Evolutionary conservation across 306 rosid genomes (phyloP), one percentile per base, ranked within the genome.

Genomic region (Fragaria nilgerrensis): DNA sequence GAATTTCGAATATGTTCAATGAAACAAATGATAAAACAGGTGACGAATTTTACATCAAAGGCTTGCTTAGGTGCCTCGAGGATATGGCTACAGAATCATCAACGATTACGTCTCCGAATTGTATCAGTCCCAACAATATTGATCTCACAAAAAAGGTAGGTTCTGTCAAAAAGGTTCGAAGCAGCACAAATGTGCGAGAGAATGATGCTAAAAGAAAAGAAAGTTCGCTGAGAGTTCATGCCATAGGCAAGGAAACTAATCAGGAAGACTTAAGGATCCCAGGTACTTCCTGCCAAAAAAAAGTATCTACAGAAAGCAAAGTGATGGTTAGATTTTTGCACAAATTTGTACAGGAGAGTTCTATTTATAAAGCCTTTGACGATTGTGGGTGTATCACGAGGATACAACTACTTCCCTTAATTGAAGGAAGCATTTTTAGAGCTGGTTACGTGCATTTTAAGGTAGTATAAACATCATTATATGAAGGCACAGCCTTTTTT

Each of bases 321-420:
- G 75, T 59, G 76, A 68, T 74, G 75, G 79, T 80, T 47, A 80
- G 79, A 47, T 80, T 80, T 45, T 22, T 74, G 71, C 4, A 0
- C 52, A 43, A 23, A 16, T 19, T 44, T 43, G 70, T 59, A 0
- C 27, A 74, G 68, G 34, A 41, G 0, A 9, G n/a, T 17, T 1
- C 13, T 7, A 9, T 80, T 56, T 15, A 11, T 17, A 5, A n/a
- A 56, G 71, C 50, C 15, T 47, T 80, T 56, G 1, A 1, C 3
- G 29, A 48, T 68, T 80, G 75, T 56, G 79, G 78, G 10, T 2
- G 6, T 13, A 47, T 79, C 15, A 23, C 22, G 48, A 74, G 68
- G 64, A 59, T 56, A 44, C 32, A 74, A 34, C n/a, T 66, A 34
- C 49, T 80, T 68, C 52, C 79, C 11, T 10, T 66, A 19, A 59